Percentiles rank a stretch among this genome's conserved stretches.
These are phyloP conservation scores for Typha latifolia DNA, from an alignment of 176 grass and related monocot species.

Conservation along the genomic window DNA sequence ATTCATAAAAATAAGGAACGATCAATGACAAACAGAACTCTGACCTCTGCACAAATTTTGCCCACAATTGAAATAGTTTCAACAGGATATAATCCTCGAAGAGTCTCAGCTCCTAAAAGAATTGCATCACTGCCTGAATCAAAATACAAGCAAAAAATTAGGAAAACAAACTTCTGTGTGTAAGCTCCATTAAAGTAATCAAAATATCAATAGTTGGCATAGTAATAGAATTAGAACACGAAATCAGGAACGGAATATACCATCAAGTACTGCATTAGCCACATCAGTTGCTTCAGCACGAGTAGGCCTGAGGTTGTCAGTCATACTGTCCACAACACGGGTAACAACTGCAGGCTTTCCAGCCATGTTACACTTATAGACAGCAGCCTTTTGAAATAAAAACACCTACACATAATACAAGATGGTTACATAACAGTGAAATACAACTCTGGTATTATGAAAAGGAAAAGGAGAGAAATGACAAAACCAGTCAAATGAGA, in stretches of 20 bases:
- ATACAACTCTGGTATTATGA: neutral
- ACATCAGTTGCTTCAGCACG: conserved; percentile 98
- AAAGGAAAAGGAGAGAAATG: no score
- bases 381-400: conserved; percentile 92
- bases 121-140: conserved; percentile 85
- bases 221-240: neutral
- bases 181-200: neutral
- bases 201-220: neutral
- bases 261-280: conserved; percentile 94
- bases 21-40: neutral
- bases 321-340: conserved; percentile 99
- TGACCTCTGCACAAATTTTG: conserved; percentile 95
- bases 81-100: conserved; percentile 91
- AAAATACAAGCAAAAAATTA: conserved; percentile 18
- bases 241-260: conserved; percentile 29
- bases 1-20: conserved; percentile 15
- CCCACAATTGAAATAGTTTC: conserved; percentile 92
- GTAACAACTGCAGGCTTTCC: conserved; percentile 96
- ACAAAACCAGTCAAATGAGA: no score
- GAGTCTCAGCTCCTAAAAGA: conserved; percentile 97
- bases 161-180: neutral
- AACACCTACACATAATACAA: conserved; percentile 51
- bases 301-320: conserved; percentile 94
- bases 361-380: conserved; percentile 97
- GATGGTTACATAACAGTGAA: conserved; percentile 9